A percentile compares a stretch with the other conserved stretches of the same genome.
phyloP scores from a whole-genome alignment of 495 filamentous ascomycete genomes.

The Aspergillus leporis region DNA sequence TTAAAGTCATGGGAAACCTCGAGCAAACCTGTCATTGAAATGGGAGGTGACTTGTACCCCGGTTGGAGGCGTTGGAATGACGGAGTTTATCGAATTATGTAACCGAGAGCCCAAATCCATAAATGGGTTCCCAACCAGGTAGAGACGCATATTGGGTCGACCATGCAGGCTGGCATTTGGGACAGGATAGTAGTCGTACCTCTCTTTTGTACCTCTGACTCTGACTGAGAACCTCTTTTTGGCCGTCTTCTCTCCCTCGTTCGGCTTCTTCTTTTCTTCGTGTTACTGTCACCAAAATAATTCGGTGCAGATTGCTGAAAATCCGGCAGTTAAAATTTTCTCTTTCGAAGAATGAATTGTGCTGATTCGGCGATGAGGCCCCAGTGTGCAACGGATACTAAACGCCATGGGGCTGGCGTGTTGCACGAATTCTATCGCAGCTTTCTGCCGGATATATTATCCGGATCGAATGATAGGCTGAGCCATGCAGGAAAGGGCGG shows the following conservation, averaged over 20 bases:
- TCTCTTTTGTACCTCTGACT: neutral
- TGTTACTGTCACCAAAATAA: neutral
- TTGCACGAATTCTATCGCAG: conserved; percentile 5
- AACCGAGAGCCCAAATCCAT: neutral
- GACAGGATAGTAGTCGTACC: neutral
- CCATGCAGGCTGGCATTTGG: neutral
- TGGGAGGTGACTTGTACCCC: neutral
- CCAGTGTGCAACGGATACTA: neutral
- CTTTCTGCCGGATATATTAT: neutral
- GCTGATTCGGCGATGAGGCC: neutral
- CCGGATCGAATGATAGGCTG: neutral
- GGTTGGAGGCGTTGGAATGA: neutral
- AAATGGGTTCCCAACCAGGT: neutral
- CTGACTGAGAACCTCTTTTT: neutral
- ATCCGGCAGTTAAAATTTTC: neutral
- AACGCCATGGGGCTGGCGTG: neutral
- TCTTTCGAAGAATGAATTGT: neutral
- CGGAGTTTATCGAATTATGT: neutral
- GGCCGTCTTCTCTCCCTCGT: neutral
- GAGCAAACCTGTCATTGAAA: neutral
- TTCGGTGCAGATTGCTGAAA: neutral
- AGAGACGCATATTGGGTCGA: neutral
- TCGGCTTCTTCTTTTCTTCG: neutral
- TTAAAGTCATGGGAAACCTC: neutral
- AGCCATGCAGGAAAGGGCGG: neutral